Evolutionary conservation across 2,329 filamentous ascomycete species (phyloP).

Genomic region (Trichophyton mentagrophytes): DNA sequence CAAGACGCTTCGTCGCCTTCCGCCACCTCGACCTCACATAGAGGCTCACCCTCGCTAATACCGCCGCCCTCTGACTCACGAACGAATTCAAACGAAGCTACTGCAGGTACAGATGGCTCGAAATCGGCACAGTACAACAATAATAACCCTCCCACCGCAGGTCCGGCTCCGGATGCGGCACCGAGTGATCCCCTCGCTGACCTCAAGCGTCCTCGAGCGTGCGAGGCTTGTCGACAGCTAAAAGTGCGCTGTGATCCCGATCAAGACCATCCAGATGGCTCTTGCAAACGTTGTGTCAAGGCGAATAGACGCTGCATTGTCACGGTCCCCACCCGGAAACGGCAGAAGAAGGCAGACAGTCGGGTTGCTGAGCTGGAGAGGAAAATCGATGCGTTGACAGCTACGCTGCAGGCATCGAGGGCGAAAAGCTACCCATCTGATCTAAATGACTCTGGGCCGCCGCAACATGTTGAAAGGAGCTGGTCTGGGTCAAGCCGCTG

Average conservation of each 20-base stretch:
- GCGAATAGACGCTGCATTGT: conserved; percentile 65
- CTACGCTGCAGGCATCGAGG: conserved; percentile 53
- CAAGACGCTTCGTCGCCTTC: neutral
- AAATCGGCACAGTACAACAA: neutral
- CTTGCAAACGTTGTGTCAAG: conserved; percentile 67
- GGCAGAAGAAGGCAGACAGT: conserved; percentile 84
- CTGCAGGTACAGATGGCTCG: neutral
- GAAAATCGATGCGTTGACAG: conserved; percentile 81
- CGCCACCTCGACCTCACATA: neutral
- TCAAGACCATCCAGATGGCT: conserved; percentile 45
- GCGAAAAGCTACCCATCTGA: conserved; percentile 9
- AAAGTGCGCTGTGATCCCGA: conserved; percentile 81
- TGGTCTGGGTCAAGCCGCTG: neutral
- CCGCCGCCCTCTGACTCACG: neutral
- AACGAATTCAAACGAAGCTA: neutral
- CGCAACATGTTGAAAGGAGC: neutral
- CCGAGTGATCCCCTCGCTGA: conserved; percentile 29
- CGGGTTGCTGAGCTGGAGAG: conserved; percentile 81
- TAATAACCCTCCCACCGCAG: neutral
- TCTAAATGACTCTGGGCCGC: neutral
- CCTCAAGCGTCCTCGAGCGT: conserved; percentile 56
- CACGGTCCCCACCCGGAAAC: conserved; percentile 61
- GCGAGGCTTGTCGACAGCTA: conserved; percentile 60
- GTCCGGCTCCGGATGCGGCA: neutral
- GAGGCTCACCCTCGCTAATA: neutral